Conservation (phyloP, 306 rosid genomes). For the Castanea mollissima region DNA sequence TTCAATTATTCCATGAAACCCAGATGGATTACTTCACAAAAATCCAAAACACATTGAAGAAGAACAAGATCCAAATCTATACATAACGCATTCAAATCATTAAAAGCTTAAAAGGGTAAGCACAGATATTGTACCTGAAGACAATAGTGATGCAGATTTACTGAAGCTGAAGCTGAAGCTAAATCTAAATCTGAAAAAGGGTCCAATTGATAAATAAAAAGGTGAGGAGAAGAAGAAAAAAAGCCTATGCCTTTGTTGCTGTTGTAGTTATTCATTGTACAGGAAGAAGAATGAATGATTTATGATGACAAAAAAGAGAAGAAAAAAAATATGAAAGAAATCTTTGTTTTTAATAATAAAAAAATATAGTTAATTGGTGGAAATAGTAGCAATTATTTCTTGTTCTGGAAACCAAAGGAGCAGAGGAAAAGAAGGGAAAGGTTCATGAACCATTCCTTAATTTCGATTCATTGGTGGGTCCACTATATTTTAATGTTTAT, state of each 20-base stretch:
- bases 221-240: not conserved
- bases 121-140: slow-evolving; percentile 21
- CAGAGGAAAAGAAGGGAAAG: slow-evolving; percentile 11
- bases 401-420: not conserved
- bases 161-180: not conserved
- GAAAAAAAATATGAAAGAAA: not conserved
- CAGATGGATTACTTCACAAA: not conserved
- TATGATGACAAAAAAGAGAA: slow-evolving; percentile 6
- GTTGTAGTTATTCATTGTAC: slow-evolving; percentile 16
- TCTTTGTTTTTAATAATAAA: not conserved
- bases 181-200: slow-evolving; percentile 9
- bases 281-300: slow-evolving; percentile 7
- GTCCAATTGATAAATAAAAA: too few species aligned
- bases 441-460: slow-evolving; percentile 42
- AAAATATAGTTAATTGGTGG: too few species aligned
- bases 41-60: not conserved
- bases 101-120: not conserved
- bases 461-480: slow-evolving; percentile 14
- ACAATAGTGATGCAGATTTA: not conserved
- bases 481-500: too few species aligned
- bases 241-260: not conserved
- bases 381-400: not conserved
- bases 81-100: not conserved
- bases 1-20: slow-evolving; percentile 10
- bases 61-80: slow-evolving; percentile 11